Evolutionary conservation across 1,139 yeast species (phyloP).

Genomic region (Candida sp.): DNA sequence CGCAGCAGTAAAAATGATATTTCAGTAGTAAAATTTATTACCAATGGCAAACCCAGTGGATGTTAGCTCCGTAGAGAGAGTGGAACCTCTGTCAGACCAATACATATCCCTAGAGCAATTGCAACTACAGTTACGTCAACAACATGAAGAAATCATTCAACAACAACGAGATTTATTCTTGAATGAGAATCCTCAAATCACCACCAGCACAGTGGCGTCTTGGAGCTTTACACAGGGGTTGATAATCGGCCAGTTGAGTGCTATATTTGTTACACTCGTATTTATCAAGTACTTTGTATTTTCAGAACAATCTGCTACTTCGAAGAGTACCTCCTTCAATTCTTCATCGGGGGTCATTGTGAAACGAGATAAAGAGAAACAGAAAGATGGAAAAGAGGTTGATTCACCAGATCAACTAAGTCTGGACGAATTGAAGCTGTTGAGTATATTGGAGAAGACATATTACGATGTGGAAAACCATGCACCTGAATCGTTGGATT

Average conservation of each 20-base stretch:
- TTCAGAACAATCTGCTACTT: constrained; percentile 57
- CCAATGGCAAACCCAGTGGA: background rate
- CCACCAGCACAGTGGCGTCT: constrained; percentile 9
- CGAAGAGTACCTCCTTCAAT: constrained; percentile 25
- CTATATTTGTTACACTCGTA: constrained; percentile 66
- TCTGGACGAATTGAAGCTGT: constrained; percentile 16
- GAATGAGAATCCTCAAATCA: constrained; percentile 11
- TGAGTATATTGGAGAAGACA: constrained; percentile 76
- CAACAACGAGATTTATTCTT: constrained; percentile 25
- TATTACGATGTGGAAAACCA: constrained; percentile 90
- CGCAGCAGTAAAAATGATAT: too few relatives aligned
- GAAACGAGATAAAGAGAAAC: constrained; percentile 23
- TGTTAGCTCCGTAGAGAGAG: background rate
- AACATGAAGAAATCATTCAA: constrained; percentile 29
- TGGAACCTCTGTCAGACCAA: background rate
- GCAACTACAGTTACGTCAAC: constrained; percentile 27
- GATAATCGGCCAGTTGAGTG: constrained; percentile 82
- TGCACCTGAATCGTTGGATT: constrained; percentile 86
- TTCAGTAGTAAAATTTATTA: too few relatives aligned
- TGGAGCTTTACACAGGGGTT: constrained; percentile 80
- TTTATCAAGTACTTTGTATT: constrained; percentile 88
- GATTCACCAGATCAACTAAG: constrained; percentile 3
- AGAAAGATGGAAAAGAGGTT: constrained; percentile 3
- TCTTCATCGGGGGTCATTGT: constrained; percentile 41
- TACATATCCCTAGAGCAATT: constrained; percentile 16